Evolutionary conservation across 495 filamentous ascomycete species (phyloP), one percentile per base, ranked within the genome.

Genomic region (Aspergillus homomorphus): DNA sequence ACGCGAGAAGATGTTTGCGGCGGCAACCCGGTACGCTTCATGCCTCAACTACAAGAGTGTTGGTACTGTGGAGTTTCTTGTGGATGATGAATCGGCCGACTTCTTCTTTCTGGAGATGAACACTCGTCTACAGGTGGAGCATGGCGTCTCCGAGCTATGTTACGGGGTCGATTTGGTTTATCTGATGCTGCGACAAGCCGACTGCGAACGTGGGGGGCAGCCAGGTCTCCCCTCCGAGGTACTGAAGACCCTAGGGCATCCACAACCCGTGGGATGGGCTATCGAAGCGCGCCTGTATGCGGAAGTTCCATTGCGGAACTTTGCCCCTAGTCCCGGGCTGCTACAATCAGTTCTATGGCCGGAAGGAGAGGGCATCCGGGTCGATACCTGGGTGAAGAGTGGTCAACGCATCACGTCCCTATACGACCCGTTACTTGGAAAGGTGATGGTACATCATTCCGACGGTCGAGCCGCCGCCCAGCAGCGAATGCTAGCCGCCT

Each of bases 81-180:
- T 96, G 45, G 92, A 96, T 73, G 89, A 89, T 62, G 87, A 92
- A 50, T 86, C 85, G 0, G 84, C 83, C 8, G 77, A 86, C 38
- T 96, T 96, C 72, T 97, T 88, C 76, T 97, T 97, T 70, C 92
- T 96, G 84, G 92, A 96, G 74, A 92, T 96, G 86, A 96, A 96
- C 71, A 92, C 92, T 0, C 82, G 92, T 33, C 76, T 96, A 22
- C 92, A 96, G 66, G 92, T 96, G 24, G 92, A 96, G 74, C 92
- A 97, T 66, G 90, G 91, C 5, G 90, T 96, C 26, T 96, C 89
- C 1, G 92, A 97, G 72, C 89, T 21, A 87, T 77, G 86, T 93
- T 16, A 94, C 89, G 1, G 91, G 90, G 83, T 90, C 46, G 92
- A 97, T 71, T 77, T 97, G 18, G 92, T 97, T 4, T 80, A 86